Evolutionary conservation across 192 early-diverging fungal genomes (phyloP).

Genomic region (Rhizophlyctis rosea): DNA sequence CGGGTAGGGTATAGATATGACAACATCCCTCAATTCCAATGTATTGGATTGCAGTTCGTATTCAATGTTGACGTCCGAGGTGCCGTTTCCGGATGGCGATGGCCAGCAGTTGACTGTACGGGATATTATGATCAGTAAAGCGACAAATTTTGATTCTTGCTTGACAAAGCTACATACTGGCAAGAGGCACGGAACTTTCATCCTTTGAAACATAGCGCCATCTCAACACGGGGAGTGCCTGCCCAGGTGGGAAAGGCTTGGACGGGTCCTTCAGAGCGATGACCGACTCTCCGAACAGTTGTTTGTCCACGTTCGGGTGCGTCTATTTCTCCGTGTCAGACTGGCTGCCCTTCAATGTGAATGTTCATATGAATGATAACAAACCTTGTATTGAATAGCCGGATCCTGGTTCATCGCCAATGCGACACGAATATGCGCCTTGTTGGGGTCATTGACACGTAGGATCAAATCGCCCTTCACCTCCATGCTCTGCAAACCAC

Average conservation of each 20-base stretch:
- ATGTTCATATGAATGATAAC: too few species aligned
- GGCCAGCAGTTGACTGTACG: constrained; percentile 94
- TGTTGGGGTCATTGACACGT: constrained; percentile 67
- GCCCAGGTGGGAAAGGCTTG: constrained; percentile 80
- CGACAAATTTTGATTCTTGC: too few species aligned
- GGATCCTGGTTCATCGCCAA: constrained; percentile 59
- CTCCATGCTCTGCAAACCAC: constrained; percentile 87
- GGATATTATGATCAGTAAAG: too few species aligned
- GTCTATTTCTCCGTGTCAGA: constrained; percentile 52
- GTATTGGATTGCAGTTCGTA: constrained; percentile 80
- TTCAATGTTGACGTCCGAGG: constrained; percentile 94
- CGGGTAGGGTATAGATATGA: constrained; percentile 87
- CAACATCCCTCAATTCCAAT: constrained; percentile 81
- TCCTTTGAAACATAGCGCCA: constrained; percentile 84
- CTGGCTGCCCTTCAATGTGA: neutral
- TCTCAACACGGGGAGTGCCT: constrained; percentile 80
- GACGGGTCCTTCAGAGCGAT: constrained; percentile 80
- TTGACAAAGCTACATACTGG: constrained; percentile 47
- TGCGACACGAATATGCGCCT: constrained; percentile 60
- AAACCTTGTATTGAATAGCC: constrained; percentile 79
- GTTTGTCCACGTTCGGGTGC: constrained; percentile 97
- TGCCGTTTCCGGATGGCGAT: constrained; percentile 79
- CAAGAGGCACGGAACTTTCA: constrained; percentile 80
- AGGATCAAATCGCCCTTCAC: constrained; percentile 90
- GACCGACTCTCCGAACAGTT: constrained; percentile 67